Conservation (phyloP, 2,329 filamentous ascomycete species). For the Beauveria sp. region DNA sequence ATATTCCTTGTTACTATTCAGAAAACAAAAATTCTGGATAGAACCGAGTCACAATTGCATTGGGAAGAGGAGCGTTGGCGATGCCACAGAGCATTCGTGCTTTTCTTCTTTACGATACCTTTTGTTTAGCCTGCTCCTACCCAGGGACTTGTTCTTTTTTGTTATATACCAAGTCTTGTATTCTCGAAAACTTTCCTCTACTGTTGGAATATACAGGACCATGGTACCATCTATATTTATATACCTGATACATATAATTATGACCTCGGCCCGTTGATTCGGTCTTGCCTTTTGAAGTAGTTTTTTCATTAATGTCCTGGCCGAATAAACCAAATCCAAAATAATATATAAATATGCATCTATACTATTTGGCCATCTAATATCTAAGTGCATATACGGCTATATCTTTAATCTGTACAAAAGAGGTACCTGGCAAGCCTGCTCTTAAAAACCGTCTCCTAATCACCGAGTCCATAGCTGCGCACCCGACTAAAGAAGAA, state of each 20-base stretch:
- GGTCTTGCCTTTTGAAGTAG: neutral
- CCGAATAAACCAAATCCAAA: no score
- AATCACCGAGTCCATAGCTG: slow-evolving; percentile 47
- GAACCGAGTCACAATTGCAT: neutral
- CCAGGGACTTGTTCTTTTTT: neutral
- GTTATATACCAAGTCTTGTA: slow-evolving; percentile 1
- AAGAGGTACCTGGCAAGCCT: no score
- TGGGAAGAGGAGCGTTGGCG: neutral
- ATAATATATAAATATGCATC: no score
- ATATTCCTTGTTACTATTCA: neutral
- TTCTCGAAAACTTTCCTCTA: neutral
- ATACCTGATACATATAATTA: neutral
- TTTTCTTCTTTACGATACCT: neutral
- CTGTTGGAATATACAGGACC: neutral
- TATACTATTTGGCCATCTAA: no score
- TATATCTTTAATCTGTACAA: no score
- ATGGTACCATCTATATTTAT: neutral
- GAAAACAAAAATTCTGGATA: neutral
- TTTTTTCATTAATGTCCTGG: no score
- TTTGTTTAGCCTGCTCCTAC: neutral
- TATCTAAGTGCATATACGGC: no score
- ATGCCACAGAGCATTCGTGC: neutral
- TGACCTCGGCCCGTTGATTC: neutral
- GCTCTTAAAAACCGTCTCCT: neutral
- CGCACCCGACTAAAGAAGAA: slow-evolving; percentile 62